Evolutionary conservation across 352 stramenopile genomes (phyloP).

Genomic region (Pythium plurisporium): DNA sequence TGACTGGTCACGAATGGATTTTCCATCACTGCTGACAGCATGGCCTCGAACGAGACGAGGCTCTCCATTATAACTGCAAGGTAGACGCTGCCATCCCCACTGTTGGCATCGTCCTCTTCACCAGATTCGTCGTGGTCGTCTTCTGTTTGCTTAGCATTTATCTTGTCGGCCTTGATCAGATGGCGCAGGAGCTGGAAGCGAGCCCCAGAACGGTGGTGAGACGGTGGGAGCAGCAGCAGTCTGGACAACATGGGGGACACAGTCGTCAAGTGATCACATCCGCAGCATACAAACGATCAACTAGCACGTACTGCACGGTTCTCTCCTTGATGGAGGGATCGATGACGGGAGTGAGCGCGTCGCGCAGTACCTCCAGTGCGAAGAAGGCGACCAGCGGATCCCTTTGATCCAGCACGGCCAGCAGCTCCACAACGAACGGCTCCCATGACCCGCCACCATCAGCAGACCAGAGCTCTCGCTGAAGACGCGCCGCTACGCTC

Average conservation of each 20-base stretch:
- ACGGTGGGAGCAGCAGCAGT: background rate
- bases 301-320: background rate
- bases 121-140: background rate
- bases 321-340: background rate
- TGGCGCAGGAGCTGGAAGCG: constrained; percentile 48
- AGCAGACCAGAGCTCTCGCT: too few species aligned
- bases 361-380: constrained; percentile 33
- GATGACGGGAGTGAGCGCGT: background rate
- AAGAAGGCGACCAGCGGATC: constrained; percentile 44
- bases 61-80: background rate
- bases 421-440: constrained; percentile 2
- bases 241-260: background rate
- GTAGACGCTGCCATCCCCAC: background rate
- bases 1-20: background rate
- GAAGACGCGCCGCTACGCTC: too few species aligned
- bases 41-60: background rate
- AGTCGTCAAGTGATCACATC: background rate
- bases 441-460: background rate
- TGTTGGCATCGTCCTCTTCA: background rate
- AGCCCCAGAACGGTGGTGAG: background rate
- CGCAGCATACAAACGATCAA: background rate
- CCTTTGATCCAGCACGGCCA: constrained; percentile 26
- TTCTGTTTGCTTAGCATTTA: background rate
- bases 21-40: background rate
- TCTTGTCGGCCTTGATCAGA: constrained; percentile 21